These are phyloP conservation scores for Coemansia sp. DNA, from an alignment of 192 early-diverging fungal species.

Conservation along the genomic window DNA sequence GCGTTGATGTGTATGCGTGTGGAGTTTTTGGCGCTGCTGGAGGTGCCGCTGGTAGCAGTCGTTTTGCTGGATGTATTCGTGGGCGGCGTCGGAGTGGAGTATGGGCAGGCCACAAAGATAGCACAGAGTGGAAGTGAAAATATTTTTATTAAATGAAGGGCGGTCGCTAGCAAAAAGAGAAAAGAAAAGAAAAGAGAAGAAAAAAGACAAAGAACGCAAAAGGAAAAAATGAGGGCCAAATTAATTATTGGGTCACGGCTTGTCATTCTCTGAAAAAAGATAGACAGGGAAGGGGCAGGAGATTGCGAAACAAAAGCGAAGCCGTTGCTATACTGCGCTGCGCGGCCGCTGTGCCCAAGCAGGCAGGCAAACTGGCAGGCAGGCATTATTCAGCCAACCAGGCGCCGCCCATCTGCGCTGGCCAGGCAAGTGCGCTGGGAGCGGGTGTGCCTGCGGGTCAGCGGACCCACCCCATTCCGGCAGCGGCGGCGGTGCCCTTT, in stretches of 20 bases:
- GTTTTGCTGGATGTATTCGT: neutral
- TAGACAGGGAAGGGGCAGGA: constrained; percentile 3
- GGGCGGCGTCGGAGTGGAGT: neutral
- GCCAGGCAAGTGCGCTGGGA: neutral
- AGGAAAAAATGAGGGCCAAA: constrained; percentile 6
- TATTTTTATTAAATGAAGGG: neutral
- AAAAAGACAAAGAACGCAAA: constrained; percentile 16
- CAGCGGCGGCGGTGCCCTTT: no score
- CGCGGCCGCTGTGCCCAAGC: neutral
- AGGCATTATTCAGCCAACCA: neutral
- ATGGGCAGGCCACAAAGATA: constrained; percentile 1
- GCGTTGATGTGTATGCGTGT: no score
- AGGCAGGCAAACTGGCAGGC: no score
- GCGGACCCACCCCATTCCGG: constrained; percentile 1
- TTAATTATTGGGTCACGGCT: constrained; percentile 2
- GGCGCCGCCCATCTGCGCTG: neutral
- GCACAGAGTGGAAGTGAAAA: neutral
- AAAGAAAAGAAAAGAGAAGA: constrained; percentile 20
- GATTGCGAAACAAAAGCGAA: constrained; percentile 4
- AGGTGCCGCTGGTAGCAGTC: neutral
- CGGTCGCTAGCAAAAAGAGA: constrained; percentile 5
- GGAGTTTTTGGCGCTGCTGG: neutral
- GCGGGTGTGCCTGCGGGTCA: constrained; percentile 8
- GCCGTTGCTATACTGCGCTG: neutral
- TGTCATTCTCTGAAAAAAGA: neutral